A percentile compares a stretch with the other conserved stretches of the same genome.
phyloP scores from a whole-genome alignment of 176 grass and related monocot species.

The Aegilops speltoides region DNA sequence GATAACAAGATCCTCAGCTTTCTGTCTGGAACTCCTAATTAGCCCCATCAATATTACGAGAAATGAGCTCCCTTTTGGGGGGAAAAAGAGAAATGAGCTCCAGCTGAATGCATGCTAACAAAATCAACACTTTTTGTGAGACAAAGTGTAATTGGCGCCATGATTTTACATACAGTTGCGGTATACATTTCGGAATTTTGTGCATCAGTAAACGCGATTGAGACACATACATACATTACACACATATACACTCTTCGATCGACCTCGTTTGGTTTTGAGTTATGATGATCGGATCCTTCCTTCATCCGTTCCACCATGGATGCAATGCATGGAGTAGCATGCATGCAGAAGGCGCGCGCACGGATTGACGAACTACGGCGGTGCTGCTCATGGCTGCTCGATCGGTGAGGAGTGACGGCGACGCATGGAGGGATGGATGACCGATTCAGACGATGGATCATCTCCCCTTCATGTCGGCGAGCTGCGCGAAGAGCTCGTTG shows the following conservation, averaged over 20 bases:
- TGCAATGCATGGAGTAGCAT: too few relatives aligned
- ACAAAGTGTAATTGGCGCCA: neutral
- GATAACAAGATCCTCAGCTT: too few relatives aligned
- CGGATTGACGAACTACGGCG: neutral
- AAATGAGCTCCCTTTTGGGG: too few relatives aligned
- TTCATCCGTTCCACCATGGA: neutral
- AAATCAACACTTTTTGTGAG: neutral
- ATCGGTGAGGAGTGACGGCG: neutral
- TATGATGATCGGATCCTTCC: neutral
- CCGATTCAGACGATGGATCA: slow-evolving; percentile 15
- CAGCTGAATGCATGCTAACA: too few relatives aligned
- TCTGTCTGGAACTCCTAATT: too few relatives aligned
- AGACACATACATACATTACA: neutral
- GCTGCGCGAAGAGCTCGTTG: slow-evolving; percentile 71
- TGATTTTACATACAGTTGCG: neutral
- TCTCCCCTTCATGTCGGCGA: slow-evolving; percentile 70
- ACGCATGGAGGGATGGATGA: neutral
- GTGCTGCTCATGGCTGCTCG: neutral
- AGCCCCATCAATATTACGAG: too few relatives aligned
- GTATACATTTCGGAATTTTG: neutral
- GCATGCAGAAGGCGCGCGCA: neutral
- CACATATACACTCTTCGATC: neutral
- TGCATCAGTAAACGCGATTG: slow-evolving; percentile 19
- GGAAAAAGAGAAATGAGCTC: too few relatives aligned
- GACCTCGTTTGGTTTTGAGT: neutral